phyloP scores from a whole-genome alignment of 1,139 yeast species.

The Candida frijolesensis region DNA sequence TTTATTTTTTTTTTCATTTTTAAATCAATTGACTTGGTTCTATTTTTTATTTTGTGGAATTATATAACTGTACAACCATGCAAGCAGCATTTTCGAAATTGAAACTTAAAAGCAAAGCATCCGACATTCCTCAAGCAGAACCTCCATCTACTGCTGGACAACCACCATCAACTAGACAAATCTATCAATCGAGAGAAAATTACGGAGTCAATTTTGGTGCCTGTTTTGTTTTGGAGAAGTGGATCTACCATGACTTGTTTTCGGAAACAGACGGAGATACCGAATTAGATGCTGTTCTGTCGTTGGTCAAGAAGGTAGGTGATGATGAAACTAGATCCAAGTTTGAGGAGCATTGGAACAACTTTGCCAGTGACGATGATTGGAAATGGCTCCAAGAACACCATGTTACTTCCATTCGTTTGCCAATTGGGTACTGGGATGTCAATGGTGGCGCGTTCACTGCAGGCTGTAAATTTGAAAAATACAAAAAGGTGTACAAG shows the following conservation, averaged over 20 bases:
- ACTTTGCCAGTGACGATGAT: slow-evolving; percentile 67
- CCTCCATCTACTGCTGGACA: slow-evolving; percentile 33
- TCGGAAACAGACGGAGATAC: slow-evolving; percentile 48
- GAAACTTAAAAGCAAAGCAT: slow-evolving; percentile 41
- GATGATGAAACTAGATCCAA: slow-evolving; percentile 53
- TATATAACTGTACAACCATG: slow-evolving; percentile 4
- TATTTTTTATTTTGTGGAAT: neutral
- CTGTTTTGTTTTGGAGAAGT: slow-evolving; percentile 77
- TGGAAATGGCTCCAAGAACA: slow-evolving; percentile 74
- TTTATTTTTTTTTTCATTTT: neutral
- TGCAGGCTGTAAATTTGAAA: slow-evolving; percentile 61
- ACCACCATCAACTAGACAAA: slow-evolving; percentile 49
- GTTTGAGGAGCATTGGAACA: slow-evolving; percentile 70
- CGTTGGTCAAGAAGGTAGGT: slow-evolving; percentile 51
- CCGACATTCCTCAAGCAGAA: slow-evolving; percentile 28
- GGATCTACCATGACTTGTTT: slow-evolving; percentile 64
- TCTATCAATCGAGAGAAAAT: slow-evolving; percentile 67
- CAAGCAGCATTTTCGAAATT: slow-evolving; percentile 24
- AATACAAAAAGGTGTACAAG: slow-evolving; percentile 55
- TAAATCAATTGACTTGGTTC: neutral
- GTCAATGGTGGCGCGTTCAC: slow-evolving; percentile 65
- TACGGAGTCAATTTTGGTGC: slow-evolving; percentile 90
- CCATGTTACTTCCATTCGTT: slow-evolving; percentile 74
- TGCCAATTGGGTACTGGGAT: slow-evolving; percentile 93
- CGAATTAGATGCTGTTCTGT: slow-evolving; percentile 73